phyloP scores from a whole-genome alignment of 1,139 yeast genomes.

The Zygoascus meyerae region DNA sequence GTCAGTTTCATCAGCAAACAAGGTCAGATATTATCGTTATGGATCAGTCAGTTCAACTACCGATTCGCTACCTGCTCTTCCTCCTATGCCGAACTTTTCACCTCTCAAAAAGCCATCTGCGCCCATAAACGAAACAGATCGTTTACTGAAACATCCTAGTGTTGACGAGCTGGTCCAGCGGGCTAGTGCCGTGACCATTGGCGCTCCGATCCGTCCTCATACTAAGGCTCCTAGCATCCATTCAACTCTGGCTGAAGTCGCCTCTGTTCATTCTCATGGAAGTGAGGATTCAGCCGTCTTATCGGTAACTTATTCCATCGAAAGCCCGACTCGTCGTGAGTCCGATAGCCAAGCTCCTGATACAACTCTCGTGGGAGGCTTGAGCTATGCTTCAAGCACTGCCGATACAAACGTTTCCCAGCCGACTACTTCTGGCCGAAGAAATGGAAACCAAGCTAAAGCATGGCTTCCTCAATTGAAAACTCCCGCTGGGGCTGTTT shows the following conservation, averaged over 20 bases:
- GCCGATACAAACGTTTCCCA: not conserved
- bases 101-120: not conserved
- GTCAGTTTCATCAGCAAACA: not conserved
- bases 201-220: not conserved
- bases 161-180: constrained; percentile 7
- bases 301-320: constrained; percentile 2
- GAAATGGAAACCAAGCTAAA: not conserved
- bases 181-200: not conserved
- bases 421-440: not conserved
- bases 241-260: not conserved
- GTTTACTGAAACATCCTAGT: not conserved
- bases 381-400: not conserved
- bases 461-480: constrained; percentile 8
- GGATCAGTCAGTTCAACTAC: constrained; percentile 2
- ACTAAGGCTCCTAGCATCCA: not conserved
- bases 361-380: not conserved
- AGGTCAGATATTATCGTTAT: constrained; percentile 1
- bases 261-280: not conserved
- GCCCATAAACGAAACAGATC: not conserved
- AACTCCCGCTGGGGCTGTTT: not conserved
- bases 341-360: not conserved
- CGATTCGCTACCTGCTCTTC: not conserved
- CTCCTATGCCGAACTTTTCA: not conserved
- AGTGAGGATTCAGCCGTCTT: constrained; percentile 3
- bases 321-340: not conserved